Evolutionary conservation across 495 filamentous ascomycete species (phyloP).

Genomic region (Ramalina peruviana): DNA sequence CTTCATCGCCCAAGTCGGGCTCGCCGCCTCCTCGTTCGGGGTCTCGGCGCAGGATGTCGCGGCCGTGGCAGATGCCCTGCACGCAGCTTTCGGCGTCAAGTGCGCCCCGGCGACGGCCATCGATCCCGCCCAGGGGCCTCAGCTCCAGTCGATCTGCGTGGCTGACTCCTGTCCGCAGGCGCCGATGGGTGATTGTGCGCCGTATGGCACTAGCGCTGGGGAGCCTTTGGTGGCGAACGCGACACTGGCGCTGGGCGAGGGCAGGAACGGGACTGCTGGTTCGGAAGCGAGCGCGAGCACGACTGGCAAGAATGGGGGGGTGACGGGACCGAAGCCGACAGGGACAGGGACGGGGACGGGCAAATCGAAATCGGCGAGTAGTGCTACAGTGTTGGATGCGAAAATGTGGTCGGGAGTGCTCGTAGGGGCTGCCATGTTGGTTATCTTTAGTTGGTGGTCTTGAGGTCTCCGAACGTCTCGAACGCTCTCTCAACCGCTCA

Average conservation of each 20-base stretch:
- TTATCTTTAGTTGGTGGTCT: too few species aligned
- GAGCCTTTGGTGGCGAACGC: neutral
- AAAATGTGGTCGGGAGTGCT: too few species aligned
- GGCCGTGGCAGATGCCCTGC: constrained; percentile 27
- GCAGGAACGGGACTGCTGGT: neutral
- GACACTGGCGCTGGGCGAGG: neutral
- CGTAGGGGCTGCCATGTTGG: too few species aligned
- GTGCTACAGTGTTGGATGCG: too few species aligned
- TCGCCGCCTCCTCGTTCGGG: constrained; percentile 37
- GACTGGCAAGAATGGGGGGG: neutral
- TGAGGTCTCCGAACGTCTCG: too few species aligned
- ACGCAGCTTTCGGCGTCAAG: constrained; percentile 27
- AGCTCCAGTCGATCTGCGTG: constrained; percentile 33
- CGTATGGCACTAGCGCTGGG: neutral
- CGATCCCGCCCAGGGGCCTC: constrained; percentile 19
- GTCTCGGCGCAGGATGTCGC: constrained; percentile 28
- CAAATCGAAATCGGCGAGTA: neutral
- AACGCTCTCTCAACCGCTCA: too few species aligned
- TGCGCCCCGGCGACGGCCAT: constrained; percentile 25
- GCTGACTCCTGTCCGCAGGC: constrained; percentile 26
- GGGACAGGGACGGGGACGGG: neutral
- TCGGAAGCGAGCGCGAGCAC: neutral
- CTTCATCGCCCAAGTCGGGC: constrained; percentile 39
- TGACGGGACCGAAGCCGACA: neutral
- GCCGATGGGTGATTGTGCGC: constrained; percentile 12